A percentile compares a stretch with the other conserved stretches of the same genome.
Evolutionary conservation across 805 yeast genomes (phyloP).

Genomic region (Kodamaea laetipori): DNA sequence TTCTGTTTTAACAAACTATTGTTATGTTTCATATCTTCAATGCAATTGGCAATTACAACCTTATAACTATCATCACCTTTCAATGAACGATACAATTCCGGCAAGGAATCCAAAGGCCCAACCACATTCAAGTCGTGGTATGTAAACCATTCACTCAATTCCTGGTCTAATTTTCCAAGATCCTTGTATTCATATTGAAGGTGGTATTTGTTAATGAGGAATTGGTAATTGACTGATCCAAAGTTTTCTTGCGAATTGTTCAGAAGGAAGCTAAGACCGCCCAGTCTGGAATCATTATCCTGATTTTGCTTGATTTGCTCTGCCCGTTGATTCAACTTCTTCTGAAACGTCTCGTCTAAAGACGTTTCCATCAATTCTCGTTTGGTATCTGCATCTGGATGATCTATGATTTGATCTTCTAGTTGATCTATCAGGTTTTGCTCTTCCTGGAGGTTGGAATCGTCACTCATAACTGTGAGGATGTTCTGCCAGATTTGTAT

Average conservation of each 20-base stretch:
- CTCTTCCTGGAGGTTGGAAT: conserved; percentile 19
- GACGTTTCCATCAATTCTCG: conserved; percentile 31
- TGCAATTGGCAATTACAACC: background rate
- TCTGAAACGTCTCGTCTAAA: conserved; percentile 45
- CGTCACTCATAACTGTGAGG: background rate
- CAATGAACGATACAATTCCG: conserved; percentile 10
- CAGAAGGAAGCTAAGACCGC: conserved; percentile 7
- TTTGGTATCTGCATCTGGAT: conserved; percentile 38
- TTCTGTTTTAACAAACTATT: conserved; percentile 3
- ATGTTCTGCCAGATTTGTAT: background rate
- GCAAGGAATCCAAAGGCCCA: conserved; percentile 21
- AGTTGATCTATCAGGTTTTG: conserved; percentile 44
- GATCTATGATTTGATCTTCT: conserved; percentile 50
- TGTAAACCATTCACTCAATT: conserved; percentile 43
- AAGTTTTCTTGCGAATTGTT: conserved; percentile 16
- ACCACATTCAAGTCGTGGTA: conserved; percentile 30
- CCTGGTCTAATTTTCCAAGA: conserved; percentile 26
- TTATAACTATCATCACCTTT: conserved; percentile 10
- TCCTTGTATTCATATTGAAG: conserved; percentile 35
- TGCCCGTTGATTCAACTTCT: conserved; percentile 43
- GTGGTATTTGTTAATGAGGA: conserved; percentile 34
- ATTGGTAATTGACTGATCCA: conserved; percentile 23
- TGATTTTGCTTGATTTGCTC: conserved; percentile 31
- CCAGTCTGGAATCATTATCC: conserved; percentile 9
- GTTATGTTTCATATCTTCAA: conserved; percentile 7